Evolutionary conservation across 495 filamentous ascomycete species (phyloP), one percentile per base, ranked within the genome.

Genomic region (Tuber calosporum): DNA sequence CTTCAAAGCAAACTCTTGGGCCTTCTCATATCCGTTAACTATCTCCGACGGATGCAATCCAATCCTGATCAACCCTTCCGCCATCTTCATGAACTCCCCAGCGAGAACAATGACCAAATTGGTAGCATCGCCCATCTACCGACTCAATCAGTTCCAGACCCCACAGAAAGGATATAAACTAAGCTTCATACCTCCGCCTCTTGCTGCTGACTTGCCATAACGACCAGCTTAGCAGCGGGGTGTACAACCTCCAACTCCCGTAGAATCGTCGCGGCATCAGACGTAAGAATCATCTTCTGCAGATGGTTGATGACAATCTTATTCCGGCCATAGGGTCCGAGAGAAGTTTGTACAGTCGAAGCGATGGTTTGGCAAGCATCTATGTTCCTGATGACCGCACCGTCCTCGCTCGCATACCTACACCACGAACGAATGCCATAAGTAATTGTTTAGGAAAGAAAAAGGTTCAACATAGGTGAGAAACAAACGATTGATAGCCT

Each of bases 251-350:
- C 96, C 82, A 99, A 87, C 83, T 99, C 96, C 80, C 93, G 91
- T 71, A 99, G 86, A 77, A 99, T 99, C 38, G 95, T 97, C 76
- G 96, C 96, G 53, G 96, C 96, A 82, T 99, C 96, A 67, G 93
- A 97, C 73, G 96, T 99, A 73, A 99, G 87, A 75, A 97, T 94
- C 95, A 98, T 97, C 87, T 99, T 99, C 85, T 97, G 93, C 73
- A 99, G 87, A 85, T 99, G 96, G 85, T 98, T 99, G 87, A 99
- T 97, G 85, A 99, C 92, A 83, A 99, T 97, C 86, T 99, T 99
- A 87, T 98, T 99, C 83, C 96, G 92, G 81, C 96, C 96, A 83
- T 95, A 97, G 70, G 96, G 96, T 69, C 96, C 95, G 48, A 99
- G 87, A 68, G 94, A 98, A 69, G 96, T 97, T 85, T 96, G 92